phyloP scores from a whole-genome alignment of 2,329 filamentous ascomycete genomes.

The Xylaria sp. region DNA sequence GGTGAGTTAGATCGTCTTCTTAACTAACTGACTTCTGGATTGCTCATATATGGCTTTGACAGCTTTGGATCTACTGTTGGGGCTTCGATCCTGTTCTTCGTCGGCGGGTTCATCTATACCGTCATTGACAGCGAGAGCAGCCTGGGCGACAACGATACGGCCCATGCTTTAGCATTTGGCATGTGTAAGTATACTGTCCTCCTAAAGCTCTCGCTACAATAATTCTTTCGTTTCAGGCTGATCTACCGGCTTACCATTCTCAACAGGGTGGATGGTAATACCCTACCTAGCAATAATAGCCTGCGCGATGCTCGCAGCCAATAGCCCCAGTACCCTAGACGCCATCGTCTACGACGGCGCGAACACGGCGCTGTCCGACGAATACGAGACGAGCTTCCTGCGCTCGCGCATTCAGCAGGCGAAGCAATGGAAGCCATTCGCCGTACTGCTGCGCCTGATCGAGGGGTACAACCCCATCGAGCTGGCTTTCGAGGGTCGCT shows the following conservation, averaged over 20 bases:
- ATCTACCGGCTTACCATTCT: neutral
- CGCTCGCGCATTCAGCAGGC: constrained; percentile 34
- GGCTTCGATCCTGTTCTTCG: constrained; percentile 48
- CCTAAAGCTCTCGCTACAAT: neutral
- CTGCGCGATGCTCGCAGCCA: constrained; percentile 50
- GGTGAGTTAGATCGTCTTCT: constrained; percentile 35
- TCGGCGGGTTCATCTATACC: constrained; percentile 48
- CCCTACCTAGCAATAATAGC: constrained; percentile 50
- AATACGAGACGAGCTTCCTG: constrained; percentile 43
- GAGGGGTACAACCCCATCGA: constrained; percentile 46
- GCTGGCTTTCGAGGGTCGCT: constrained; percentile 46
- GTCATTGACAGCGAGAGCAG: constrained; percentile 46
- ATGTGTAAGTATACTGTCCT: constrained; percentile 46
- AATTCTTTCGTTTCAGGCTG: neutral
- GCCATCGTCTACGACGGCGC: constrained; percentile 49
- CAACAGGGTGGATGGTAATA: constrained; percentile 51
- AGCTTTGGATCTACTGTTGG: constrained; percentile 50
- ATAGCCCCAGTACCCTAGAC: constrained; percentile 47
- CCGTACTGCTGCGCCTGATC: constrained; percentile 33
- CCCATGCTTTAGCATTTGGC: constrained; percentile 50
- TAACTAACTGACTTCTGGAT: neutral
- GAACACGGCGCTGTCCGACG: constrained; percentile 32
- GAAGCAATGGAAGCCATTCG: constrained; percentile 31
- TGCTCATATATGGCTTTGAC: neutral
- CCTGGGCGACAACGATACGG: constrained; percentile 48